These are phyloP conservation scores for Gliomastix tumulicola DNA, from an alignment of 2,329 filamentous ascomycete genomes.

Conservation along the genomic window DNA sequence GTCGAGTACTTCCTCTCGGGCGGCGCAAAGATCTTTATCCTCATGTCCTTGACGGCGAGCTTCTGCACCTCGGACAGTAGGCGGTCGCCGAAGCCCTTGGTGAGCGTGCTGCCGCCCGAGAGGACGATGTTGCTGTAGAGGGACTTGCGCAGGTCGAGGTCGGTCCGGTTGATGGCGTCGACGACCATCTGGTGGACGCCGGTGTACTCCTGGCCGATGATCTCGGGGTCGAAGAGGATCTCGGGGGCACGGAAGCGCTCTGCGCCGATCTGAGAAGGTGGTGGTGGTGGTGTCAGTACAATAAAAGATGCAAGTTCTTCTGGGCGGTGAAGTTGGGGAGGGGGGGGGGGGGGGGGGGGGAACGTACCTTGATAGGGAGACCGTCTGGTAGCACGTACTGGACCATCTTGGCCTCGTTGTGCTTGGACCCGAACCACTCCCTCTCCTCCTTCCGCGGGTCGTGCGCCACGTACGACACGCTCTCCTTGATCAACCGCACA, in stretches of 20 bases:
- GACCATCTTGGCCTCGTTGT: constrained; percentile 68
- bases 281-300: no score
- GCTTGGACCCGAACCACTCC: constrained; percentile 80
- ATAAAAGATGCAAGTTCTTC: no score
- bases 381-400: constrained; percentile 92
- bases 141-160: constrained; percentile 89
- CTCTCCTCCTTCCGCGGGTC: constrained; percentile 95
- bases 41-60: constrained; percentile 96
- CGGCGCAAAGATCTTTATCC: constrained; percentile 97
- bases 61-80: constrained; percentile 87
- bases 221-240: constrained; percentile 94
- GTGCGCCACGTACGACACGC: constrained; percentile 80
- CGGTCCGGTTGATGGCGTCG: constrained; percentile 89
- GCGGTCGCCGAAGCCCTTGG: constrained; percentile 92
- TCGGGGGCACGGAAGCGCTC: constrained; percentile 95
- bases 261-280: constrained; percentile 61
- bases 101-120: constrained; percentile 91
- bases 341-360: no score
- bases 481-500: constrained; percentile 96
- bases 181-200: constrained; percentile 98
- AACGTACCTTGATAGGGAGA: constrained; percentile 74
- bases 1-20: constrained; percentile 98
- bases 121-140: constrained; percentile 96
- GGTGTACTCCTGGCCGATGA: constrained; percentile 94
- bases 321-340: no score